These are phyloP conservation scores for Aspergillus costaricaensis DNA, from an alignment of 2,329 filamentous ascomycete species.

Conservation along the genomic window DNA sequence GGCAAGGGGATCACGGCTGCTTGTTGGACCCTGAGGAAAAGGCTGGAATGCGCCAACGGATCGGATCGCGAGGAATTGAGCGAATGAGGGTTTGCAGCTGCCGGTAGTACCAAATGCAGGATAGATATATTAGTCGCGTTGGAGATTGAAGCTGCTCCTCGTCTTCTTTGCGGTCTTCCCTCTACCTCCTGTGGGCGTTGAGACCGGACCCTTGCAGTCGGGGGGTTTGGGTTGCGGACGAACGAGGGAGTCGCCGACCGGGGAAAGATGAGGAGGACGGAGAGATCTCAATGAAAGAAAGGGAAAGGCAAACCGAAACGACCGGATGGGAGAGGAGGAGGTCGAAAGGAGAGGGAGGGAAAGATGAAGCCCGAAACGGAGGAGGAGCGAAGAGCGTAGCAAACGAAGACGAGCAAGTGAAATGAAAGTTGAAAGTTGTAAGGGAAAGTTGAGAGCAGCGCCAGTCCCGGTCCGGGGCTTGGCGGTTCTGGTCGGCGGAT, in stretches of 20 bases:
- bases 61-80: background rate
- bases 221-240: background rate
- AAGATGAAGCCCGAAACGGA: background rate
- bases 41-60: slow-evolving; percentile 19
- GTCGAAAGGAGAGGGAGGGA: background rate
- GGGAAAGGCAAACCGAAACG: no score
- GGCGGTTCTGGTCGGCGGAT: background rate
- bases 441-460: background rate
- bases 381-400: background rate
- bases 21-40: slow-evolving; percentile 17
- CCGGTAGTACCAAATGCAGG: background rate
- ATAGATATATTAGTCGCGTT: background rate
- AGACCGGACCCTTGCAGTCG: background rate
- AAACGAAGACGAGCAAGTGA: background rate
- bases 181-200: background rate
- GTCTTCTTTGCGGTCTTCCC: background rate
- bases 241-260: slow-evolving; percentile 9
- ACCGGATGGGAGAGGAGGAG: background rate
- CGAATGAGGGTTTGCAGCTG: background rate
- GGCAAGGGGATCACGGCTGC: slow-evolving; percentile 13
- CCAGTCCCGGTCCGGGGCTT: no score
- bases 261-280: slow-evolving; percentile 1
- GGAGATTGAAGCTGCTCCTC: background rate
- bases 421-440: background rate
- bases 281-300: background rate